phyloP scores from a whole-genome alignment of 2,329 filamentous ascomycete species.

The Fusarium sp. region DNA sequence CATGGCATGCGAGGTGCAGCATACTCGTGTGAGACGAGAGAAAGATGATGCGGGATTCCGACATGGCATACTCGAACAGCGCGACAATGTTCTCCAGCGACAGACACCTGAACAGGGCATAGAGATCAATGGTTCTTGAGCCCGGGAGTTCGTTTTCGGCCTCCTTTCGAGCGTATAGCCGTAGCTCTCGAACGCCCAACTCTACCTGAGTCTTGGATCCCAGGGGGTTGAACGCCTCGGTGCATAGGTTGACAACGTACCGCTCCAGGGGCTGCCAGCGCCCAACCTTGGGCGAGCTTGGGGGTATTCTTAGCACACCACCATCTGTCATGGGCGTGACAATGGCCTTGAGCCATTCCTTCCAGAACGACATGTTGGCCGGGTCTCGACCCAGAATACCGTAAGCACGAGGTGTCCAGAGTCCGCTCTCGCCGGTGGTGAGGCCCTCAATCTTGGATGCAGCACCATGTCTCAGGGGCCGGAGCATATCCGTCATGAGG shows the following conservation, averaged over 20 bases:
- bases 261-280: constrained; percentile 96
- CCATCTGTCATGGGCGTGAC: constrained; percentile 97
- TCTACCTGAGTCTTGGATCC: constrained; percentile 97
- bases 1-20: constrained; percentile 90
- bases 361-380: constrained; percentile 91
- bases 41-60: constrained; percentile 94
- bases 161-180: constrained; percentile 91
- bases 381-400: constrained; percentile 87
- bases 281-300: constrained; percentile 88
- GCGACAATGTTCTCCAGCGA: constrained; percentile 92
- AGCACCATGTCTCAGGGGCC: constrained; percentile 90
- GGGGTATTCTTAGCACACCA: constrained; percentile 78
- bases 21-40: constrained; percentile 95
- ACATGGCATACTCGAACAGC: constrained; percentile 89
- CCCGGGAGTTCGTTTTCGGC: constrained; percentile 92
- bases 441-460: constrained; percentile 97
- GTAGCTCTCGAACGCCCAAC: constrained; percentile 84
- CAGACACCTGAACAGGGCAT: constrained; percentile 87
- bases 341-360: constrained; percentile 94
- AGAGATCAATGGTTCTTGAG: constrained; percentile 89
- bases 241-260: constrained; percentile 96
- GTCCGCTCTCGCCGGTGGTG: constrained; percentile 91
- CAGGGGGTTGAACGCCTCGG: constrained; percentile 89
- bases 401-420: constrained; percentile 95
- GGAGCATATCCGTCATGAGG: constrained; percentile 93